Conservation (phyloP, 345 rosid genomes). For the Acer yangbiense region DNA sequence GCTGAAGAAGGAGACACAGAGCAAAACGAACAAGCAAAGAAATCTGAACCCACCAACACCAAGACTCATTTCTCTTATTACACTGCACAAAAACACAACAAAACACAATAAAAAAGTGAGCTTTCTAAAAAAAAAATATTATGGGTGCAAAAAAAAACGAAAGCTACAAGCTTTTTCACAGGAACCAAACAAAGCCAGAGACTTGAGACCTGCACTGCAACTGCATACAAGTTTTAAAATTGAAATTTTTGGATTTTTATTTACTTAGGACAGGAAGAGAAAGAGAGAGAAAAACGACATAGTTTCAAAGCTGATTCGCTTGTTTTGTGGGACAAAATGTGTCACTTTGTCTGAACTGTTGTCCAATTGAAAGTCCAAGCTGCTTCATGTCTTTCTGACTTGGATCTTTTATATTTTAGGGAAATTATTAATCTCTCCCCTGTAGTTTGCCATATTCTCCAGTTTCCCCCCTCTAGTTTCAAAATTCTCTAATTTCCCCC, state of each 20-base stretch:
- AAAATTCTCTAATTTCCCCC: no score
- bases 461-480: no score
- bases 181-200: background rate
- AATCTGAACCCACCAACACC: constrained; percentile 7
- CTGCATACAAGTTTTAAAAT: background rate
- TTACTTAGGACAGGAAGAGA: background rate
- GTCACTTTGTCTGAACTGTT: background rate
- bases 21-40: background rate
- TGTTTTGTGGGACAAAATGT: background rate
- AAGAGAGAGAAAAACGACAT: background rate
- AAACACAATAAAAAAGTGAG: background rate
- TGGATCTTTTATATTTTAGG: no score
- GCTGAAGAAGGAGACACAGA: background rate
- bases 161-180: background rate
- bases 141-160: background rate
- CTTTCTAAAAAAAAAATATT: background rate
- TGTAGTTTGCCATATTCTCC: no score
- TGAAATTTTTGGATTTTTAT: background rate
- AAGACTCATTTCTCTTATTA: constrained; percentile 2
- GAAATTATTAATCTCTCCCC: no score
- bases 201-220: background rate
- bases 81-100: background rate
- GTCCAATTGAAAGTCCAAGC: background rate
- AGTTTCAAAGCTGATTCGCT: background rate
- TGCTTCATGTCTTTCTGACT: no score